Evolutionary conservation across 2,329 filamentous ascomycete species (phyloP).

Genomic region (Raffaelea ambrosiae): DNA sequence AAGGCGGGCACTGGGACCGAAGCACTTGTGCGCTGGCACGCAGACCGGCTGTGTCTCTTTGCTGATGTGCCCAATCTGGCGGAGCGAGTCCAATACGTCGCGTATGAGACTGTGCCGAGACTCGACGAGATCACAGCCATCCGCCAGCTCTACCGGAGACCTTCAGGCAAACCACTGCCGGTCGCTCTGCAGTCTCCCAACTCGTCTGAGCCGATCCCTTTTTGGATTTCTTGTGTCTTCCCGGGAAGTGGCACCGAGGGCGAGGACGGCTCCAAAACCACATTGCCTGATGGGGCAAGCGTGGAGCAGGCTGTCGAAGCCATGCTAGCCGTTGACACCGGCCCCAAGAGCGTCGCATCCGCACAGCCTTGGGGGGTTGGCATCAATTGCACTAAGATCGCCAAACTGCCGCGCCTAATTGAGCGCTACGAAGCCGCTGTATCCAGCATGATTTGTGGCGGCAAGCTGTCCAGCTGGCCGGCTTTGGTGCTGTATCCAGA

Average conservation of each 20-base stretch:
- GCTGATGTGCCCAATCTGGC: constrained; percentile 25
- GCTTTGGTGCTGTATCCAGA: constrained; percentile 59
- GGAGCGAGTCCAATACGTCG: constrained; percentile 42
- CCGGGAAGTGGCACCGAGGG: constrained; percentile 31
- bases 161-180: neutral
- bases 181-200: constrained; percentile 19
- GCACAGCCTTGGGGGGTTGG: constrained; percentile 52
- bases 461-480: constrained; percentile 32
- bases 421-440: constrained; percentile 44
- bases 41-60: constrained; percentile 44
- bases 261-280: constrained; percentile 19
- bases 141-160: constrained; percentile 21
- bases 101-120: constrained; percentile 59
- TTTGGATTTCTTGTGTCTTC: constrained; percentile 58
- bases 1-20: constrained; percentile 31
- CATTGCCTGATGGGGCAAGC: constrained; percentile 47
- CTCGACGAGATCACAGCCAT: constrained; percentile 53
- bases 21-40: constrained; percentile 47
- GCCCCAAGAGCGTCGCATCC: constrained; percentile 6
- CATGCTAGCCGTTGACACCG: constrained; percentile 20
- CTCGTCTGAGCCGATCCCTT: constrained; percentile 22
- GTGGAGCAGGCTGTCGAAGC: constrained; percentile 30
- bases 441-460: constrained; percentile 23
- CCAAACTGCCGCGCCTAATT: constrained; percentile 49
- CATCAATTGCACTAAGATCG: constrained; percentile 61